Percentiles rank a stretch among this genome's conserved stretches.
These are phyloP conservation scores for Oxytropis ochrocephala DNA, from an alignment of 306 rosid genomes.

Conservation along the genomic window DNA sequence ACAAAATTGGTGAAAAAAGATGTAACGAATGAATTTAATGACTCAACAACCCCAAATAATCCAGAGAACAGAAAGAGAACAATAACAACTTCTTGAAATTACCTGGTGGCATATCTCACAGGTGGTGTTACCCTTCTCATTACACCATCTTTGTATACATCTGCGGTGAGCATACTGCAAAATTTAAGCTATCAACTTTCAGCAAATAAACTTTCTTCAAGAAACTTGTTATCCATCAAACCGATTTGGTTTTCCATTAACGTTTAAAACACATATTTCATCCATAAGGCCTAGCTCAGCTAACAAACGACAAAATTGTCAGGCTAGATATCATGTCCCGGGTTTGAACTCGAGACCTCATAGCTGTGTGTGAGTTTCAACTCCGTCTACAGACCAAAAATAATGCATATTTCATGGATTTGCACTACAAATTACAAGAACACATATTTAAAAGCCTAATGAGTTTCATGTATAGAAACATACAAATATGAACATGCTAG, in stretches of 20 bases:
- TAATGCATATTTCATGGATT: not conserved
- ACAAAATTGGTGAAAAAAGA: not conserved
- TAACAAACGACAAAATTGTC: too few species aligned
- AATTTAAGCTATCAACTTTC: slow-evolving; percentile 11
- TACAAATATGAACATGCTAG: not conserved
- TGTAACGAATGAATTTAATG: not conserved
- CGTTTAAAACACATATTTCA: not conserved
- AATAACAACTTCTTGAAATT: not conserved
- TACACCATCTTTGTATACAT: slow-evolving; percentile 92
- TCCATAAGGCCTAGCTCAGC: not conserved
- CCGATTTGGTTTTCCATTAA: not conserved
- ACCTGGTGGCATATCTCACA: slow-evolving; percentile 99
- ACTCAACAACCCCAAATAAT: slow-evolving; percentile 4
- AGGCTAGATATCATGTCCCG: too few species aligned
- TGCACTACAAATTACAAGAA: not conserved
- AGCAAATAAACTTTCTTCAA: not conserved
- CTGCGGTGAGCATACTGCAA: slow-evolving; percentile 93
- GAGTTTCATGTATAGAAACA: slow-evolving; percentile 5
- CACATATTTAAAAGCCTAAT: not conserved
- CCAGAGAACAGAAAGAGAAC: not conserved
- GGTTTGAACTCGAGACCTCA: too few species aligned
- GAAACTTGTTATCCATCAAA: not conserved
- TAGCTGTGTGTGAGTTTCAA: too few species aligned
- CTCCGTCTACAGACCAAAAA: too few species aligned
- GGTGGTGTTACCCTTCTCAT: slow-evolving; percentile 85